phyloP scores from a whole-genome alignment of 2,329 filamentous ascomycete genomes.

The Zopfia rhizophila region DNA sequence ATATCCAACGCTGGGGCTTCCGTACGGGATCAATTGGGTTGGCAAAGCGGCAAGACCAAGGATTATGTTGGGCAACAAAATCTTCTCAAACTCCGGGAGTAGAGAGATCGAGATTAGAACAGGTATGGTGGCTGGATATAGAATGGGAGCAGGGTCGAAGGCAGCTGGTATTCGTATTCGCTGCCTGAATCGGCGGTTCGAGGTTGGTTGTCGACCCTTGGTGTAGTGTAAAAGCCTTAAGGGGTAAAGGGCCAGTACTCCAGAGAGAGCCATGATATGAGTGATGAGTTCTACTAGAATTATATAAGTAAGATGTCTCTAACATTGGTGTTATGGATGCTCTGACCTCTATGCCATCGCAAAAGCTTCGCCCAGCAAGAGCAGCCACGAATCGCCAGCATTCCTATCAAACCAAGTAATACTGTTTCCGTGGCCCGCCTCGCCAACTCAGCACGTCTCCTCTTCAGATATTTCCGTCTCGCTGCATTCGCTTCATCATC shows the following conservation, averaged over 20 bases:
- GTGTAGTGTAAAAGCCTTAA: slow-evolving; percentile 49
- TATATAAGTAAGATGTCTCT: slow-evolving; percentile 25
- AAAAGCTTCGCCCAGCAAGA: slow-evolving; percentile 44
- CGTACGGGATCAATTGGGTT: slow-evolving; percentile 74
- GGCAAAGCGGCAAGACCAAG: slow-evolving; percentile 83
- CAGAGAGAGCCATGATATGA: slow-evolving; percentile 46
- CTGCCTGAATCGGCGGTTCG: slow-evolving; percentile 46
- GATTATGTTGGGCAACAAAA: slow-evolving; percentile 82
- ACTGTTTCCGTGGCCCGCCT: slow-evolving; percentile 68
- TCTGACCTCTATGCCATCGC: slow-evolving; percentile 54
- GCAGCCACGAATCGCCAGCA: slow-evolving; percentile 56
- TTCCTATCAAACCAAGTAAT: slow-evolving; percentile 64
- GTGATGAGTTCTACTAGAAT: slow-evolving; percentile 52
- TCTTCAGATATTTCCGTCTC: slow-evolving; percentile 79
- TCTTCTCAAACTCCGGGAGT: slow-evolving; percentile 67
- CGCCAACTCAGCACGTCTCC: slow-evolving; percentile 88
- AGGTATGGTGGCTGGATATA: slow-evolving; percentile 84
- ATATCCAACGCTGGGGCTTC: slow-evolving; percentile 65
- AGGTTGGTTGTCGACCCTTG: slow-evolving; percentile 32
- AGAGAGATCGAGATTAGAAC: slow-evolving; percentile 81
- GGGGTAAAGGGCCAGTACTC: slow-evolving; percentile 49
- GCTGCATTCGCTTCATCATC: slow-evolving; percentile 51
- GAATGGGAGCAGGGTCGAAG: slow-evolving; percentile 92
- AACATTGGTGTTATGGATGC: neutral
- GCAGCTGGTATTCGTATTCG: slow-evolving; percentile 73